Conservation (phyloP, 2,329 filamentous ascomycete species). For the Aspergillus sp. region DNA sequence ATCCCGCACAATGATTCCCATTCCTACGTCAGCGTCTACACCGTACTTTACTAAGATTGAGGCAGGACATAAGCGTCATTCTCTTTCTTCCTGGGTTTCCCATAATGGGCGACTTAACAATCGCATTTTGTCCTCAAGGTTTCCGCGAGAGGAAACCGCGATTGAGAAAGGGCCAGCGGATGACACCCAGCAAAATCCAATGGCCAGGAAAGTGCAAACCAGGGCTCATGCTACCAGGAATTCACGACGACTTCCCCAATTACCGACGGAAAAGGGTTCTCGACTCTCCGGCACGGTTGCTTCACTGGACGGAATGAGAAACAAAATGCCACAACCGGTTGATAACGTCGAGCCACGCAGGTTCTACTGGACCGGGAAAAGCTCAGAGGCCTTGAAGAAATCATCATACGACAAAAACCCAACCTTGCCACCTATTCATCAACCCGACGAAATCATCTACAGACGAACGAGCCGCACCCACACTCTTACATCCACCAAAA, state of each 20-base stretch:
- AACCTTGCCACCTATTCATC: no score
- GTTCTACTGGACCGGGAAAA: no score
- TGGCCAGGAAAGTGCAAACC: neutral
- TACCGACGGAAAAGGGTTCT: no score
- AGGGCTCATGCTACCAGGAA: neutral
- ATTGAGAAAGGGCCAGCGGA: neutral
- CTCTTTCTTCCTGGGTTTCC: neutral
- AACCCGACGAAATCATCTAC: neutral
- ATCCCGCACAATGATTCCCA: conserved; percentile 1
- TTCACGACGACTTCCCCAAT: no score
- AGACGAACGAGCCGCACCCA: neutral
- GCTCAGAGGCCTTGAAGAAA: no score
- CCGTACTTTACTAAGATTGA: neutral
- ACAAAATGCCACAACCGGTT: no score
- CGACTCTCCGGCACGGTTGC: no score
- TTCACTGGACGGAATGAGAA: no score
- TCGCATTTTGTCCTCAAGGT: neutral
- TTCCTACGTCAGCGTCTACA: neutral
- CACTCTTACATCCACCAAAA: neutral
- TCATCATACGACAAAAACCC: no score
- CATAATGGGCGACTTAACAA: neutral
- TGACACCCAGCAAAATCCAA: neutral
- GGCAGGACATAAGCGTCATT: conserved; percentile 2
- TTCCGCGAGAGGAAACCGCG: neutral
- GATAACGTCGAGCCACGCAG: no score